Evolutionary conservation across 805 yeast species (phyloP), one percentile per base, ranked within the genome.

Genomic region (Kuraishia capsulata): DNA sequence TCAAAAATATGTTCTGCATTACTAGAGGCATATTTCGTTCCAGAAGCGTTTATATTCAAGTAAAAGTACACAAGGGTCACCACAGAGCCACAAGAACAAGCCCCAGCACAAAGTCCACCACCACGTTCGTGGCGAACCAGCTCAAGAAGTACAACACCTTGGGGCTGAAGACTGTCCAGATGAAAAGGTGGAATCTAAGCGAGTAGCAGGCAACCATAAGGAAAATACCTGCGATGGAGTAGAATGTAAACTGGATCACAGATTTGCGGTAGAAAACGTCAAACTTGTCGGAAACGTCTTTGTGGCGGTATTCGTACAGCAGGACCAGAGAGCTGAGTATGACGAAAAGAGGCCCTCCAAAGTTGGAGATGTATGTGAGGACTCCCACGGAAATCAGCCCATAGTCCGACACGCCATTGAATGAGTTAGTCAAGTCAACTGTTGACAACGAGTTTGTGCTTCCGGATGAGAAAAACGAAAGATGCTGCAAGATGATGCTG

Each of bases 91-190:
- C 28, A 6, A 33, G 35, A 13, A 17, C 23, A 9, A 33, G 23
- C 4, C 37, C 37, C 5, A 20, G 23, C 4, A 35, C 9, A 42
- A 61, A 56, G 26, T 67, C 72, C 16, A 67, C 47, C 39, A 78
- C 39, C 38, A 62, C 33, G 49, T 57, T 58, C 67, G 78, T 63
- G 33, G 76, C 39, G 24, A 71, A 62, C 97, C 97, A 92, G 3
- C 79, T 78, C 2, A 77, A 75, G 46, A 81, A 79, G 54, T 81
- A 92, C 26, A 94, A 69, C 4, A 92, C 56, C 51, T 89, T 90
- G 1, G 98, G 98, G 37, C 95, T 84, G 62, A 92, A 92, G 5
- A 92, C 98, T 2, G 97, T 89, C 98, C 98, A 92, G 8, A 92
- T 83, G 54, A 92, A 92, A 40, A 92, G 65, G 56, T 92, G 98